phyloP scores from a whole-genome alignment of 345 rosid species.

The Carallia brachiata region DNA sequence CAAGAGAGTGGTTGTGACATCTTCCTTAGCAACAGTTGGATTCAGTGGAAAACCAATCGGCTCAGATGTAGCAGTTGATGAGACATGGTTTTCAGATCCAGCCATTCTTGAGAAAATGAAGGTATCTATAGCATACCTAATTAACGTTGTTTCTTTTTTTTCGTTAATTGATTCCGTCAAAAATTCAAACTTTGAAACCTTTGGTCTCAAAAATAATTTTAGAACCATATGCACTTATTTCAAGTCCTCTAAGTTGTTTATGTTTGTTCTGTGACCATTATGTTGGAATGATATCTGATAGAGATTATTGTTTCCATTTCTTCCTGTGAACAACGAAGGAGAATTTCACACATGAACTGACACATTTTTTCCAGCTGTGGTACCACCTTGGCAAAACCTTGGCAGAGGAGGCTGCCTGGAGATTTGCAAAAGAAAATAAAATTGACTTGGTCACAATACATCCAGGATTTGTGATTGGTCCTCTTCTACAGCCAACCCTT shows the following conservation, averaged over 20 bases:
- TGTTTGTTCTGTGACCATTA: no score
- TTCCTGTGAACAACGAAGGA: background rate
- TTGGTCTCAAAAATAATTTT: no score
- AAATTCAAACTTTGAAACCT: no score
- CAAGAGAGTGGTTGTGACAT: slow-evolving; percentile 12
- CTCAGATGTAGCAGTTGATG: slow-evolving; percentile 8
- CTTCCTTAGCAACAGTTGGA: background rate
- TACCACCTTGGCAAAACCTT: slow-evolving; percentile 14
- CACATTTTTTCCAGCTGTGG: background rate
- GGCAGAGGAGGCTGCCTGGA: slow-evolving; percentile 22
- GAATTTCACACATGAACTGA: background rate
- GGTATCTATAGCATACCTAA: background rate
- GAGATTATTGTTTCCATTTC: background rate
- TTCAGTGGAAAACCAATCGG: background rate
- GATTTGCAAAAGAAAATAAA: slow-evolving; percentile 16
- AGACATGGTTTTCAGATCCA: background rate
- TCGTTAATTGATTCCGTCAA: no score
- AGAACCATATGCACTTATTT: no score
- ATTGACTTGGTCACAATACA: slow-evolving; percentile 13
- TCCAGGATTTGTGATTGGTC: slow-evolving; percentile 19
- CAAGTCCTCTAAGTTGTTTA: no score
- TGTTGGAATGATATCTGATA: no score
- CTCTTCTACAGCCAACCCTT: slow-evolving; percentile 14
- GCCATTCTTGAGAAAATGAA: background rate
- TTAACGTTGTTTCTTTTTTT: background rate